A percentile compares a stretch with the other conserved stretches of the same genome.
phyloP scores from a whole-genome alignment of 78 protist genomes.

The Planoprotostelium fungivorum region DNA sequence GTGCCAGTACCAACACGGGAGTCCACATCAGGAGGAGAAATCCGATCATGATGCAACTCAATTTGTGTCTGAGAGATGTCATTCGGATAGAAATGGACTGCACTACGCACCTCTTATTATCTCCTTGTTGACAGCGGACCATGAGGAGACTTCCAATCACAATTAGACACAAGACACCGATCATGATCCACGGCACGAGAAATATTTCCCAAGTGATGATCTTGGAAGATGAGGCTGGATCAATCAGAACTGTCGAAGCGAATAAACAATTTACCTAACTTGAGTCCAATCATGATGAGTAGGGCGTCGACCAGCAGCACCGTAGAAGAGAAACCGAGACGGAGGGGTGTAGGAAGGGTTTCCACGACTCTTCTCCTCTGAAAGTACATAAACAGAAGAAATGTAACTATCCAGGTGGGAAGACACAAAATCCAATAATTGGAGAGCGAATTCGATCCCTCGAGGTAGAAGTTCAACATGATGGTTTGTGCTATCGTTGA shows the following conservation, averaged over 20 bases:
- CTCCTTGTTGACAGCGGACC: background rate
- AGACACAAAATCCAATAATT: background rate
- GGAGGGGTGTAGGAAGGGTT: background rate
- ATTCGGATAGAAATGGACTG: background rate
- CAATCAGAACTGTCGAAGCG: background rate
- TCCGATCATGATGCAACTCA: background rate
- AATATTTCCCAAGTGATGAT: background rate
- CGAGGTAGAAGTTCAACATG: background rate
- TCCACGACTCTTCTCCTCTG: background rate
- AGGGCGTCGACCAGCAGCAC: background rate
- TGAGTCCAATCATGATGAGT: background rate
- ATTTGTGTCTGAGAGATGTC: background rate
- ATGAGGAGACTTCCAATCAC: background rate
- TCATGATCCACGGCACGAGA: background rate
- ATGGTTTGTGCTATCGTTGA: background rate
- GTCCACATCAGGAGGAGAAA: background rate
- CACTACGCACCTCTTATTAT: background rate
- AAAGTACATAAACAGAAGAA: background rate
- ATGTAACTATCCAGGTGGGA: background rate
- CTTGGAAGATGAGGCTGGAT: background rate
- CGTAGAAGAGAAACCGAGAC: background rate
- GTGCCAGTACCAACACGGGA: background rate
- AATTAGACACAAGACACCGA: background rate
- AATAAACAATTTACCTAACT: too few relatives aligned
- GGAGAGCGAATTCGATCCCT: background rate